Evolutionary conservation across 75 land plant genomes (phyloP), one percentile per base, ranked within the genome.

Genomic region (Pseudotsuga menziesii): DNA sequence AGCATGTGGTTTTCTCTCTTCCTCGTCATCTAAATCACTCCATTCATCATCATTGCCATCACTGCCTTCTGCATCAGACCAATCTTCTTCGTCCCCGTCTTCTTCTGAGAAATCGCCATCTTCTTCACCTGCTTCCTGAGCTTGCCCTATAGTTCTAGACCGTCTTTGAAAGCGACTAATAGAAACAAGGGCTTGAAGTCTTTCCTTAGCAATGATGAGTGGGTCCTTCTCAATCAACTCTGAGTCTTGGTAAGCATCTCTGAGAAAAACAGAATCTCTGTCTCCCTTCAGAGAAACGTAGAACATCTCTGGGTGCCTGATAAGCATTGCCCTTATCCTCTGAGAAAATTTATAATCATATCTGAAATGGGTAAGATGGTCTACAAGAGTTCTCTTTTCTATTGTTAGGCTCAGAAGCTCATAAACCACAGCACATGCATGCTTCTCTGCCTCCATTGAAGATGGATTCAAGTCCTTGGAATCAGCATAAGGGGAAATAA

Each of bases 291-390:
- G 70, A 16, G 99, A 97, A 13, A 97, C 92, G 81, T 97, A 97
- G 59, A 97, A 97, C 85, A 91, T 83, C 56, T 97, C 99, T 3
- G 99, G 99, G 64, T 97, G 99, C 82, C 99, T 80, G 74, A 97
- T 94, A 35, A 97, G 83, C 98, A 94, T 86, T 61, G 88, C 89
- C 56, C 95, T 81, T 26, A 92, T 55, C 80, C 88, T 85, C 84
- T 97, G 99, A 22, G 99, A 94, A 72, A 97, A 97, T 56, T 92
- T 78, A 61, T 87, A 97, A 78, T 97, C 98, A 73, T 92, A 88
- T 57, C 98, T 78, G 63, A 92, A 97, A 75, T 97, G 99, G 12
- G 99, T 97, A 35, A 97, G 83, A 78, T 90, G 95, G 81, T 97
- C 99, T 8, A 94, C 90, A 32, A 97, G 82, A 4, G 98, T 92